Evolutionary conservation across 1,139 yeast species (phyloP).

Genomic region (Pneumocystis canis): DNA sequence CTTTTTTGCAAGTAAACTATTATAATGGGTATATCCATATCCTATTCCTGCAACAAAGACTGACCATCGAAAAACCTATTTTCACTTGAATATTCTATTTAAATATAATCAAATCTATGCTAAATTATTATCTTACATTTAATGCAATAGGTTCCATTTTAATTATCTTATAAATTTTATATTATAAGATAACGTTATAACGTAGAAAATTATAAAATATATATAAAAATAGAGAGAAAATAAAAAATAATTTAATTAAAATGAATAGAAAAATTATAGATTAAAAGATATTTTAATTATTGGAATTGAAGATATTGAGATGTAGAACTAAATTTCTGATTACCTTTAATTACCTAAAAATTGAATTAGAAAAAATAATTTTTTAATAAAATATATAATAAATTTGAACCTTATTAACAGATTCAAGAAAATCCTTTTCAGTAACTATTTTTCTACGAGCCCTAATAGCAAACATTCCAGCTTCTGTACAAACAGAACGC

Average conservation of each 20-base stretch:
- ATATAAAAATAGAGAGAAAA: background rate
- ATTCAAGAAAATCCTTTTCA: conserved; percentile 90
- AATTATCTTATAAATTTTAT: background rate
- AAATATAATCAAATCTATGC: background rate
- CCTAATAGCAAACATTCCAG: conserved; percentile 98
- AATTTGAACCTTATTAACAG: conserved; percentile 71
- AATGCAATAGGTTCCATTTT: background rate
- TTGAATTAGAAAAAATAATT: background rate
- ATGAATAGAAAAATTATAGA: background rate
- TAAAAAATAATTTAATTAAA: background rate
- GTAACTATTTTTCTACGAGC: conserved; percentile 96
- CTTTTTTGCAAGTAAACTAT: conserved; percentile 48
- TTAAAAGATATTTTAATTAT: conserved; percentile 69
- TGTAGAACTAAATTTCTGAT: conserved; percentile 91
- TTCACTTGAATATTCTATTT: background rate
- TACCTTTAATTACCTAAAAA: conserved; percentile 54
- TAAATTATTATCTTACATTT: background rate
- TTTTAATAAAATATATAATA: background rate
- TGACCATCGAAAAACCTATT: conserved; percentile 76
- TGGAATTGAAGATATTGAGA: conserved; percentile 34
- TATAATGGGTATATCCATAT: conserved; percentile 81
- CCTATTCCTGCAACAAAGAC: conserved; percentile 78
- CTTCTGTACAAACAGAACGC: conserved; percentile 91
- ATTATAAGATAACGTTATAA: background rate
- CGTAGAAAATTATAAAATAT: background rate